Evolutionary conservation across 2,329 filamentous ascomycete species (phyloP).

Genomic region (Talaromyces sp.): DNA sequence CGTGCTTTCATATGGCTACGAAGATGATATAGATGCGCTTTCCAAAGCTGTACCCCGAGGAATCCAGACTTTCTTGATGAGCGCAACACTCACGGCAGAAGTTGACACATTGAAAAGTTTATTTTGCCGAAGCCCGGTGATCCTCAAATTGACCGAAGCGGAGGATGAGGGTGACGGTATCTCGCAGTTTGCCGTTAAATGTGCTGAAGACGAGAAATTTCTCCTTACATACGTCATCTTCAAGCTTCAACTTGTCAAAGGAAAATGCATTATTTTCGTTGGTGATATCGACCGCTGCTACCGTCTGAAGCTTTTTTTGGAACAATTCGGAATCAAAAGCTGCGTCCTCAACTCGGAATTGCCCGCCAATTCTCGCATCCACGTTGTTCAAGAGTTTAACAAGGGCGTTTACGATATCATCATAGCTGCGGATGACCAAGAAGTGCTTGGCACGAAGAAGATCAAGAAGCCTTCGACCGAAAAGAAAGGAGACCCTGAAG

Average conservation of each 20-base stretch:
- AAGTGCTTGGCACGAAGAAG: conserved; percentile 60
- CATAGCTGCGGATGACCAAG: conserved; percentile 88
- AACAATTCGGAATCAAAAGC: conserved; percentile 92
- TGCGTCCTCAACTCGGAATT: conserved; percentile 92
- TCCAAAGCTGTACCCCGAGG: conserved; percentile 73
- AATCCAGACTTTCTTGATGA: conserved; percentile 88
- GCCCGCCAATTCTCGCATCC: conserved; percentile 84
- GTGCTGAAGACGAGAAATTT: conserved; percentile 97
- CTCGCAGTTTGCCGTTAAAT: conserved; percentile 82
- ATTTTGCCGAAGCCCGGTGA: conserved; percentile 73
- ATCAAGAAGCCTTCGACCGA: conserved; percentile 21
- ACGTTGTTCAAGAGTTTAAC: conserved; percentile 97
- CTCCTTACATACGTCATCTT: conserved; percentile 89
- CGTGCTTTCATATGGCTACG: conserved; percentile 88
- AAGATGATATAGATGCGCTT: conserved; percentile 78
- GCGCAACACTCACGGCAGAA: conserved; percentile 82
- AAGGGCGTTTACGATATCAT: conserved; percentile 96
- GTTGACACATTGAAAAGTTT: conserved; percentile 78
- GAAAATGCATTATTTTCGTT: conserved; percentile 82
- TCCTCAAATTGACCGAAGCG: conserved; percentile 76
- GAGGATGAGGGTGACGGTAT: conserved; percentile 71
- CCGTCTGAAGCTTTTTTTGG: conserved; percentile 86
- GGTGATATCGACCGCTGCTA: conserved; percentile 86
- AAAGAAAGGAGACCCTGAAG: conserved; percentile 15
- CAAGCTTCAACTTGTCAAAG: conserved; percentile 88